Evolutionary conservation across 495 filamentous ascomycete genomes (phyloP).

Genomic region (Neurospora cerealis): DNA sequence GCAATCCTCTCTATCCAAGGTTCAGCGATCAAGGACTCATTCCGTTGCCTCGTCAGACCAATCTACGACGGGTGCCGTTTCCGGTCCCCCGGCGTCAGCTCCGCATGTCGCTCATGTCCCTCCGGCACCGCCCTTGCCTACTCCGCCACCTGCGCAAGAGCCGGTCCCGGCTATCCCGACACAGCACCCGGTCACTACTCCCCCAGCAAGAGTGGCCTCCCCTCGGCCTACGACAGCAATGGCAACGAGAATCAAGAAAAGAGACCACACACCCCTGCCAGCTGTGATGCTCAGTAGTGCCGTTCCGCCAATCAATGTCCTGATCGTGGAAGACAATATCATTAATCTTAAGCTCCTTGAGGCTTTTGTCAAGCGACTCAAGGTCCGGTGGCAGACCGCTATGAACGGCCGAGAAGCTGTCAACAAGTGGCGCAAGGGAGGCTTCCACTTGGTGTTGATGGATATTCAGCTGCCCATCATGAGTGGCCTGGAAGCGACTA

Average conservation of each 20-base stretch:
- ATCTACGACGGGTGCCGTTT: conserved; percentile 17
- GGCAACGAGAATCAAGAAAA: conserved; percentile 35
- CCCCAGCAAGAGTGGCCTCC: conserved; percentile 51
- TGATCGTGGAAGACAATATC: conserved; percentile 97
- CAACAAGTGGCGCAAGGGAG: conserved; percentile 79
- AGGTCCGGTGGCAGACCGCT: conserved; percentile 95
- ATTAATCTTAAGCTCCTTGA: conserved; percentile 92
- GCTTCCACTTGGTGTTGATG: conserved; percentile 97
- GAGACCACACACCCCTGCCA: conserved; percentile 41
- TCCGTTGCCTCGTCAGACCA: conserved; percentile 42
- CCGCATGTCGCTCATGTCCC: conserved; percentile 5
- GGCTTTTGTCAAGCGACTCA: conserved; percentile 91
- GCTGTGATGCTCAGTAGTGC: conserved; percentile 68
- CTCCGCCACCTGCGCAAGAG: conserved; percentile 42
- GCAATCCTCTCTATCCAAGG: conserved; percentile 17
- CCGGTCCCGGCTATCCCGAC: neutral
- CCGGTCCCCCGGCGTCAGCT: conserved; percentile 8
- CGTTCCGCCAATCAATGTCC: conserved; percentile 92
- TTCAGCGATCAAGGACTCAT: conserved; percentile 38
- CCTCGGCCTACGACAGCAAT: conserved; percentile 34
- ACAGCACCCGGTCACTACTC: conserved; percentile 21
- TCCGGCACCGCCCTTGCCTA: conserved; percentile 44
- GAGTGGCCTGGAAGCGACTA: conserved; percentile 93
- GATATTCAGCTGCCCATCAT: conserved; percentile 97
- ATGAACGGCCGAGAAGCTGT: conserved; percentile 92